Base-by-base conservation (phyloP, 176 grass and related monocot species). In the Aegilops tauschii region DNA sequence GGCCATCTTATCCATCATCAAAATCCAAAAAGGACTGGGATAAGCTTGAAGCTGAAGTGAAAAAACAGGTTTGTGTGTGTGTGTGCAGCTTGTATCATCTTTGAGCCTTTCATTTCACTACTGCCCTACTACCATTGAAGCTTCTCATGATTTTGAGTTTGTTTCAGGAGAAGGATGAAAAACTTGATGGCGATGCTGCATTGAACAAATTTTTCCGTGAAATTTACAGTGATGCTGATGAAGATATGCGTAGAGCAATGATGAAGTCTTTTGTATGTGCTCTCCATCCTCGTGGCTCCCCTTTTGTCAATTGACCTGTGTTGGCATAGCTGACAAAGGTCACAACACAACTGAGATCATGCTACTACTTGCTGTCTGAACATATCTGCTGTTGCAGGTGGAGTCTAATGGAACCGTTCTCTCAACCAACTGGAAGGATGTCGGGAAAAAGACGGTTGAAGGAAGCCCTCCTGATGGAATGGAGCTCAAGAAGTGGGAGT, bases 361-460 rank as follows among this genome's bases (percentile, higher is more conserved):
- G 21, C 45, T 75, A 5, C 71, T 44, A 73, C 18, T 16, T 61
- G 50, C 52, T 76, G n/a, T 65, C 12, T 58, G 62, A 18, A 50
- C 12, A 37, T 35, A 8, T 69, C 0, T 85, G 78, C 13, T 80
- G 45, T 67, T 90, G 39, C 85, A 97, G 95, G 92, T 94, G 28
- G 95, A 97, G 85, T 97, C 95, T 11, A 97, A 94, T 87, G 95
- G 95, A 10, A 97, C 95, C 0, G 95, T 97, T 65, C 92, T 97
- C 13, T 97, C 95, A 20, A 97, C 95, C 3, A 97, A 92, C 63
- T 97, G 95, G 95, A 97, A 89, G 42, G 92, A 97, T 45, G 92
- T 97, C 39, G 92, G 95, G 27, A 35, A 84, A 20, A 97, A 94
- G 86, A 73, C 10, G 28, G 77, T 97, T 4, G 90, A 92, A 61